Evolutionary conservation across 169 alveolate species (phyloP).

Genomic region (Plasmodium relictum): DNA sequence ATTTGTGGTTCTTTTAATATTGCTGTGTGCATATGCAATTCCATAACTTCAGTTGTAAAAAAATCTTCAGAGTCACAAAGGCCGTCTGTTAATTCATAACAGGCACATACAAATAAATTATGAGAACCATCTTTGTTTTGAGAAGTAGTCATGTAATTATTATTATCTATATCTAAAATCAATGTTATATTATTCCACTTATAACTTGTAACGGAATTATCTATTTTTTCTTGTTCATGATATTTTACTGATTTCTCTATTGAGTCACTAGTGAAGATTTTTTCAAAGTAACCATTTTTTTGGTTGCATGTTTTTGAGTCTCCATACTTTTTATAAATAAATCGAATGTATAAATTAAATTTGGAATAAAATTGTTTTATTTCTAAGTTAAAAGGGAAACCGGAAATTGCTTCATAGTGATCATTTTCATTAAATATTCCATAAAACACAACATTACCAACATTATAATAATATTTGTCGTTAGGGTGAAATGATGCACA

Average conservation of each 20-base stretch:
- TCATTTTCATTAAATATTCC: constrained; percentile 44
- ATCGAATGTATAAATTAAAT: constrained; percentile 32
- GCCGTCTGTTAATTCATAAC: constrained; percentile 56
- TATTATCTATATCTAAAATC: constrained; percentile 54
- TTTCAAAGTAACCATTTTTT: constrained; percentile 25
- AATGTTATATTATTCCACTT: constrained; percentile 39
- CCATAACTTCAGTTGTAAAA: constrained; percentile 20
- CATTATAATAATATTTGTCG: constrained; percentile 42
- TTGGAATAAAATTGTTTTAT: constrained; percentile 58
- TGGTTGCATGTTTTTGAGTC: constrained; percentile 13
- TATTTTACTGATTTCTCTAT: constrained; percentile 14
- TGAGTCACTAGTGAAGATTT: neutral
- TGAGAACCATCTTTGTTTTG: constrained; percentile 40
- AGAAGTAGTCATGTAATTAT: constrained; percentile 18
- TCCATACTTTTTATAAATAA: constrained; percentile 20
- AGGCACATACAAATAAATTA: constrained; percentile 39
- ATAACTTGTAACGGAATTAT: constrained; percentile 7
- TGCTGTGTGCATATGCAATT: constrained; percentile 50
- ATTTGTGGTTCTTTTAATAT: constrained; percentile 39
- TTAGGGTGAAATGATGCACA: constrained; percentile 37
- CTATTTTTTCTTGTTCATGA: constrained; percentile 34
- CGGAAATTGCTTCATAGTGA: constrained; percentile 42
- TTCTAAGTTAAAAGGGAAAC: constrained; percentile 57
- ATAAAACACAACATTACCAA: constrained; percentile 43
- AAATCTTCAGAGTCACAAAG: constrained; percentile 20